Evolutionary conservation across 345 rosid genomes (phyloP), one percentile per base, ranked within the genome.

Genomic region (Sonneratia caseolaris): DNA sequence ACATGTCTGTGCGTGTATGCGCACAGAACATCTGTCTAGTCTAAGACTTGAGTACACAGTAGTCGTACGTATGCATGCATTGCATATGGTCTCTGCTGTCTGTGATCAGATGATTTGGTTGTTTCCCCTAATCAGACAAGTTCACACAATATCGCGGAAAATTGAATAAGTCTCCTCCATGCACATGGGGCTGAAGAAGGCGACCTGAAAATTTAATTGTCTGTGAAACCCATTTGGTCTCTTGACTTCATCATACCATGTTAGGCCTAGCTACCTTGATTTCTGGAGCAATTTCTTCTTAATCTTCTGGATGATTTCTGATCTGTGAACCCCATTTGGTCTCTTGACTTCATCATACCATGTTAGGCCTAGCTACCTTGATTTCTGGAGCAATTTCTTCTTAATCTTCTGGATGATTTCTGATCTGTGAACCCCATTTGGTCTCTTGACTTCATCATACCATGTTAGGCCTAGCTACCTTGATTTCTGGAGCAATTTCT

Each of bases 51-150:
- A 40, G 64, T 24, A n/a, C 32, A 22, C 64, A 36, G 38, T 62
- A 62, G 1, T 14, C 38, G 66, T 62, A 62, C 66, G 66, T 62
- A 62, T 27, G 66, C 66, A 35, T 62, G 66, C 38, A 62, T 35
- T 62, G 27, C 66, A 62, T 47, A 47, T 35, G 66, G 37, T 62
- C 66, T 32, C 32, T 32, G 64, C 66, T 32, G 2, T 42, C 45
- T 32, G 18, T 62, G 18, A 6, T 59, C 14, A 59, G 64, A 59
- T 59, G 64, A 59, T 62, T 35, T 35, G 9, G 38, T 62, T 62
- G 66, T 32, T 62, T 62, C 66, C 66, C 27, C 38, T 62, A 1
- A 11, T 62, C 66, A 62, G 66, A 62, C 66, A 62, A 62, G 38
- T 62, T 24, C 35, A 7, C 22, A 59, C 21, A 27, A 35, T 62